Base-by-base conservation (phyloP, 306 rosid genomes). In the Lathyrus oleraceus region DNA sequence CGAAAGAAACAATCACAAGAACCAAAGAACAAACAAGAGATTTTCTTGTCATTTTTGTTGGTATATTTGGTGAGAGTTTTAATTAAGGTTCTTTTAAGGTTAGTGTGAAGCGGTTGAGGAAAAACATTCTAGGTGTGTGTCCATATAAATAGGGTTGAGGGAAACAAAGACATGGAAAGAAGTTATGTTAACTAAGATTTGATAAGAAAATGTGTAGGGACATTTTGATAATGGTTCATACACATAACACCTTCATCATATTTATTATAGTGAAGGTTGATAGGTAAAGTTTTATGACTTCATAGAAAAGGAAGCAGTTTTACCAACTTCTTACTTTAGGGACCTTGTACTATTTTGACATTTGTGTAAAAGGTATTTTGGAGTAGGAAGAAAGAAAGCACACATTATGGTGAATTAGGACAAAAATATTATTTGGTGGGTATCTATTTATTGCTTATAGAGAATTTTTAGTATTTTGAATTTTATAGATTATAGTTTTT, bases 241-340 rank as follows among this genome's bases (percentile, higher is more conserved):
- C 88, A 74, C 35, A 63, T 70, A 21, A 76, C 87, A 83, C 96
- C 42, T 43, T 10, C 60, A 25, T 56, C 1, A 16, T 67, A 51
- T 67, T 62, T 62, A 42, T 53, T 62, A 19, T 45, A 17, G 14
- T 64, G 65, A 38, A 38, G 58, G 52, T 36, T 64, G 59, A 8
- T 48, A 2, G 64, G 58, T 65, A 25, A 11, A 40, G 8, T 47
- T 12, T 11, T 6, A 7, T 77, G 21, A 40, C 73, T 65, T 68
- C 49, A 49, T 42, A 47, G 70, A 80, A 75, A 84, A 73, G 82
- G 58, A 70, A 79, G 78, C 73, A 56, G 59, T 76, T 35, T 35
- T 78, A 76, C 86, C 89, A 88, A 82, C 85, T 80, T 45, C 62
- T 64, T 70, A 82, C 83, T 76, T 86, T 82, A 36, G 69, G 80